phyloP scores from a whole-genome alignment of 371 early-diverging fungal species.

The Lichtheimia ornata region DNA sequence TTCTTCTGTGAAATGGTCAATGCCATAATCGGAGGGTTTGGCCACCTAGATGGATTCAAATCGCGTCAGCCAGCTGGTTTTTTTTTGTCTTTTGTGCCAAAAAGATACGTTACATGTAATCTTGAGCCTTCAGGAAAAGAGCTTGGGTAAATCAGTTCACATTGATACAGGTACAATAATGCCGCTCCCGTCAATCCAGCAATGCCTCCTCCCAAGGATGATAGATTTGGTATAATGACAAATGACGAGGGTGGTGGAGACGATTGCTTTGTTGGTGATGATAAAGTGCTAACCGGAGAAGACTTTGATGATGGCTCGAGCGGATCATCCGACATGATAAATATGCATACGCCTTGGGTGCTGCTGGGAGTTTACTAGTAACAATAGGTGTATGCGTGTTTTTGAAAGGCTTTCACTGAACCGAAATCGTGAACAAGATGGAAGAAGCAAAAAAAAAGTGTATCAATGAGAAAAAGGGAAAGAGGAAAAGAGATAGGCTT shows the following conservation, averaged over 20 bases:
- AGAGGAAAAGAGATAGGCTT: background rate
- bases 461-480: background rate
- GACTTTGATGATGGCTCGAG: background rate
- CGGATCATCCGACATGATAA: background rate
- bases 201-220: constrained; percentile 14
- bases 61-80: too few relatives aligned
- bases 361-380: background rate
- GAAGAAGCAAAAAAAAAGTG: background rate
- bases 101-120: constrained; percentile 26
- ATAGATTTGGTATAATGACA: constrained; percentile 17
- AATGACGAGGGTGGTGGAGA: constrained; percentile 15
- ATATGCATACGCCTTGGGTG: background rate
- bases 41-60: constrained; percentile 52
- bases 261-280: constrained; percentile 5
- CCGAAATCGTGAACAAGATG: background rate
- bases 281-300: constrained; percentile 2
- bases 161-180: constrained; percentile 44
- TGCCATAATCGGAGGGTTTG: constrained; percentile 71
- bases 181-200: constrained; percentile 21
- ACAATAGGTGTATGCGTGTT: background rate
- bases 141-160: constrained; percentile 46
- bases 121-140: constrained; percentile 48
- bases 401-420: background rate
- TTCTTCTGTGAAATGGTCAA: constrained; percentile 71
- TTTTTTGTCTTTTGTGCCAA: background rate